Evolutionary conservation across 1,139 yeast species (phyloP).

Genomic region (Candida sp.): DNA sequence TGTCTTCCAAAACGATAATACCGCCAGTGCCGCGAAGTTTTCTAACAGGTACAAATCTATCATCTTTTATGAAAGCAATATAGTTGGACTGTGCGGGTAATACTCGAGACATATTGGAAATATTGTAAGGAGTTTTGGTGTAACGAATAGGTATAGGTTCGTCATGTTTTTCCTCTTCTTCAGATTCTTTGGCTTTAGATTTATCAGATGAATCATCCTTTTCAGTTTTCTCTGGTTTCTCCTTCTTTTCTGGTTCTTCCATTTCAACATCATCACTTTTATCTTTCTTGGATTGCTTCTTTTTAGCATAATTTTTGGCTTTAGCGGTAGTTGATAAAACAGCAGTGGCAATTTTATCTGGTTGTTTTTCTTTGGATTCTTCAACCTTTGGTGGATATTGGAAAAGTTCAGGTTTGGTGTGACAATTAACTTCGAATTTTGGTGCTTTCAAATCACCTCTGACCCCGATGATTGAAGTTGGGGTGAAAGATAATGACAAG

Average conservation of each 20-base stretch:
- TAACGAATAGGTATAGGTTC: slow-evolving; percentile 38
- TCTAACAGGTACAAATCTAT: slow-evolving; percentile 81
- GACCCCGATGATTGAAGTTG: slow-evolving; percentile 88
- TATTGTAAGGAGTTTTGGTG: slow-evolving; percentile 59
- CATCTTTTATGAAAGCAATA: slow-evolving; percentile 72
- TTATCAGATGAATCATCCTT: slow-evolving; percentile 15
- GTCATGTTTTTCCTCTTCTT: slow-evolving; percentile 22
- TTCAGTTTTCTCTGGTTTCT: slow-evolving; percentile 20
- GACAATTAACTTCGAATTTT: slow-evolving; percentile 75
- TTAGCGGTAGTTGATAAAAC: slow-evolving; percentile 90
- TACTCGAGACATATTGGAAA: slow-evolving; percentile 82
- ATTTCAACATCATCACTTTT: slow-evolving; percentile 31
- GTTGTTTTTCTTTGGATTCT: slow-evolving; percentile 75
- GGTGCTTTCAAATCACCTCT: slow-evolving; percentile 84
- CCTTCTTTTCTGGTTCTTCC: slow-evolving; percentile 28
- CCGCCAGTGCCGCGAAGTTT: slow-evolving; percentile 79
- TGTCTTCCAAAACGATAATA: slow-evolving; percentile 74
- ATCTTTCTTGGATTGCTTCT: slow-evolving; percentile 57
- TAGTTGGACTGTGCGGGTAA: slow-evolving; percentile 88
- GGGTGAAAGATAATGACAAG: slow-evolving; percentile 85
- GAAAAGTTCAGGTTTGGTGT: slow-evolving; percentile 74
- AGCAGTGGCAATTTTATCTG: slow-evolving; percentile 90
- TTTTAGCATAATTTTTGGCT: slow-evolving; percentile 90
- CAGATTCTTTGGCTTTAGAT: slow-evolving; percentile 18
- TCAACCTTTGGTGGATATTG: slow-evolving; percentile 90